Evolutionary conservation across 352 stramenopile genomes (phyloP).

Genomic region (Phytopythium ostracodes): DNA sequence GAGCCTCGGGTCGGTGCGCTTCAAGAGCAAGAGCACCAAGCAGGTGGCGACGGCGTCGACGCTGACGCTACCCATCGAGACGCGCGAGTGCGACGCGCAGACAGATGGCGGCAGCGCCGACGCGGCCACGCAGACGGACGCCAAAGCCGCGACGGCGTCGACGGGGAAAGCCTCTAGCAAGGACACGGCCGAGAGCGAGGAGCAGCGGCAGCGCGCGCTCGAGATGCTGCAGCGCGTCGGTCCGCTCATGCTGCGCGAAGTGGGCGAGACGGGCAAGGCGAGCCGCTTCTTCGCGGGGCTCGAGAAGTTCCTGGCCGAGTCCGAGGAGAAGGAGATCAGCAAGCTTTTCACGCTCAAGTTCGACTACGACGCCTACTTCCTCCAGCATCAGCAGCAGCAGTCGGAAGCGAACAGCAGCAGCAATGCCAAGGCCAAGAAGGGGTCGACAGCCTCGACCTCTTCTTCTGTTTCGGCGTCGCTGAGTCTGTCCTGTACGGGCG

Average conservation of each 20-base stretch:
- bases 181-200: slow-evolving; percentile 27
- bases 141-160: slow-evolving; percentile 12
- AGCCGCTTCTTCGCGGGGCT: slow-evolving; percentile 50
- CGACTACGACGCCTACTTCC: slow-evolving; percentile 71
- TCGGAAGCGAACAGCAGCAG: slow-evolving; percentile 10
- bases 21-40: slow-evolving; percentile 48
- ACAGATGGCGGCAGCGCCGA: slow-evolving; percentile 31
- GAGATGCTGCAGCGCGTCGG: slow-evolving; percentile 43
- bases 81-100: slow-evolving; percentile 34
- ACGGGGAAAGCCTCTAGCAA: slow-evolving; percentile 14
- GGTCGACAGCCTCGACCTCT: slow-evolving; percentile 5
- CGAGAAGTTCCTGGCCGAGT: slow-evolving; percentile 53
- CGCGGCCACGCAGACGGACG: slow-evolving; percentile 37
- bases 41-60: slow-evolving; percentile 19
- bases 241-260: slow-evolving; percentile 55
- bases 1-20: slow-evolving; percentile 37
- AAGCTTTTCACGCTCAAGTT: slow-evolving; percentile 66
- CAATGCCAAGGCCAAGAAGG: slow-evolving; percentile 15
- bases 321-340: slow-evolving; percentile 54
- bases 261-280: slow-evolving; percentile 34
- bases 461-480: slow-evolving; percentile 25
- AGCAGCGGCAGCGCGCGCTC: slow-evolving; percentile 23
- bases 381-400: slow-evolving; percentile 25
- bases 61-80: slow-evolving; percentile 31
- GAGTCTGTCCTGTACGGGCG: slow-evolving; percentile 73